A percentile compares a stretch with the other conserved stretches of the same genome.
Conservation (phyloP, 768 basidiomycete genomes). For the Trametes coccinea region DNA sequence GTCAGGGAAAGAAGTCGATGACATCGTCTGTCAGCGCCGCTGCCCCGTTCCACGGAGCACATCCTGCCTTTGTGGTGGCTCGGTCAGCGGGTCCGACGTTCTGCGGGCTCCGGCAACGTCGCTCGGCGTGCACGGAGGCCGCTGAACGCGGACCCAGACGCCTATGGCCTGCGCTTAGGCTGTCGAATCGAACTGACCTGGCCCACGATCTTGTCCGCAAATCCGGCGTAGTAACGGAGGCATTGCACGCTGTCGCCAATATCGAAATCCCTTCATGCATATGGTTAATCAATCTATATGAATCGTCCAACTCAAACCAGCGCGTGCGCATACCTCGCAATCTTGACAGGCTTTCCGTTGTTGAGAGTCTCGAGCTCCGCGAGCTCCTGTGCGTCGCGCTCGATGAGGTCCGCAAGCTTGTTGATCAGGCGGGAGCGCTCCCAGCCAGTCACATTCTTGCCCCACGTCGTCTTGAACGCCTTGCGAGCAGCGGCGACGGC, state of each 20-base stretch:
- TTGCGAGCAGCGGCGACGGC: slow-evolving; percentile 82
- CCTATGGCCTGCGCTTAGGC: background rate
- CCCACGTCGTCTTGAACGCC: slow-evolving; percentile 87
- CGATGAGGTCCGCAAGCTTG: slow-evolving; percentile 88
- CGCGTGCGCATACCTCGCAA: slow-evolving; percentile 43
- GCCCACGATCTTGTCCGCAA: slow-evolving; percentile 92
- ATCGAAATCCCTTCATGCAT: slow-evolving; percentile 63
- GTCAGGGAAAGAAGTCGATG: background rate
- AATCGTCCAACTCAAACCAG: background rate
- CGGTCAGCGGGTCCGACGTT: background rate
- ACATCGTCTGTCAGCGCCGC: background rate
- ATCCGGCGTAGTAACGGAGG: slow-evolving; percentile 90
- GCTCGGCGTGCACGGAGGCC: background rate
- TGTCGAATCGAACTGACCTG: slow-evolving; percentile 50
- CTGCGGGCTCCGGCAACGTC: background rate
- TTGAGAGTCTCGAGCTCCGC: slow-evolving; percentile 86
- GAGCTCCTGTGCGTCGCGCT: slow-evolving; percentile 77
- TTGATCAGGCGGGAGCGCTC: slow-evolving; percentile 80
- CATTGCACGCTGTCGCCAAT: slow-evolving; percentile 78
- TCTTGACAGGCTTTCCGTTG: slow-evolving; percentile 86
- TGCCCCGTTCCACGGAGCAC: too few species aligned
- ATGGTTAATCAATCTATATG: background rate
- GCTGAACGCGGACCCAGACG: background rate
- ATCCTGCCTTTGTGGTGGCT: too few species aligned
- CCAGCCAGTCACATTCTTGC: slow-evolving; percentile 81